Conservation (phyloP, 352 stramenopile species). For the Phytopythium chamaehyphon region DNA sequence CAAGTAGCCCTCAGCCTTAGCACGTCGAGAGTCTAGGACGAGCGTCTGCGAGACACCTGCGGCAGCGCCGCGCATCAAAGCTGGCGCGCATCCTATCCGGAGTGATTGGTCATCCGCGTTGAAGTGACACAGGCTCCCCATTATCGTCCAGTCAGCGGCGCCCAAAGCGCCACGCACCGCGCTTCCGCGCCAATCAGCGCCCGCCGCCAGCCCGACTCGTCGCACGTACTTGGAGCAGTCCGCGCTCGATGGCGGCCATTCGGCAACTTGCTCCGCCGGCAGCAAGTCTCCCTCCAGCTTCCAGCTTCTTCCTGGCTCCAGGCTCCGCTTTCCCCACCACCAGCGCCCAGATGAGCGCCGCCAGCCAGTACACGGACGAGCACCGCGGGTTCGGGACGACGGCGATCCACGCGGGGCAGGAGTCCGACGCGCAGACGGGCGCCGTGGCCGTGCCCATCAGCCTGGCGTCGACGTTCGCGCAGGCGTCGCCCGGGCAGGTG, state of each 20-base stretch:
- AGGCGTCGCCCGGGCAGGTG: slow-evolving; percentile 71
- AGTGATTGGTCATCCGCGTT: no score
- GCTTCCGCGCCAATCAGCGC: neutral
- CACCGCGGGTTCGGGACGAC: slow-evolving; percentile 81
- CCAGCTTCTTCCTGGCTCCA: neutral
- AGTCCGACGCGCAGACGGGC: slow-evolving; percentile 67
- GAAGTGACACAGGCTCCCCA: neutral
- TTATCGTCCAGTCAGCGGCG: neutral
- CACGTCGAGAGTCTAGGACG: no score
- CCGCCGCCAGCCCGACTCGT: slow-evolving; percentile 1
- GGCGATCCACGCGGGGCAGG: slow-evolving; percentile 82
- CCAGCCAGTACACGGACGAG: slow-evolving; percentile 62
- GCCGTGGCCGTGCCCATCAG: slow-evolving; percentile 90
- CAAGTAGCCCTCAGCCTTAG: no score
- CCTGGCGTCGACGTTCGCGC: slow-evolving; percentile 89
- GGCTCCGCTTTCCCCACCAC: neutral
- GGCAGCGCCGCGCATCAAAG: no score
- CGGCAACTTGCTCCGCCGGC: slow-evolving; percentile 12
- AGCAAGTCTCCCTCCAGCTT: slow-evolving; percentile 6
- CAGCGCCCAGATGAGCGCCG: slow-evolving; percentile 39
- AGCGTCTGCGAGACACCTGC: no score
- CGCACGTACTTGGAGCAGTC: no score
- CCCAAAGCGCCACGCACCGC: neutral
- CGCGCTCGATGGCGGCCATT: slow-evolving; percentile 8
- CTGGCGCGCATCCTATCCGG: no score